Evolutionary conservation across 306 rosid species (phyloP).

Genomic region (Pyrus communis): DNA sequence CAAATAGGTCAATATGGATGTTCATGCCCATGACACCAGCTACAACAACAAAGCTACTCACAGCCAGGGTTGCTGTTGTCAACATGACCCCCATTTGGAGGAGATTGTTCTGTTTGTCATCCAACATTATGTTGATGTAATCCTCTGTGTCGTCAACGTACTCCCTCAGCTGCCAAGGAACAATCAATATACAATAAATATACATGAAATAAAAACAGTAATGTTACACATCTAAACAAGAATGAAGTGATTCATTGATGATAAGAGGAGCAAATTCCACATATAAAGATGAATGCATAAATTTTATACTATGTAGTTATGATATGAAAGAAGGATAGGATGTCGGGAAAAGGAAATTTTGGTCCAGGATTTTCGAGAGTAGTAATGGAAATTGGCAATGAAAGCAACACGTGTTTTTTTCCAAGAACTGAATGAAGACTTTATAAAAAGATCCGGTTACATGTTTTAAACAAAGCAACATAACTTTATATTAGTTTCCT

Average conservation of each 20-base stretch:
- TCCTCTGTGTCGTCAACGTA: slow-evolving; percentile 97
- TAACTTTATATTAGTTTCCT: background rate
- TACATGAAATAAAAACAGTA: background rate
- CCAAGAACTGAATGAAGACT: background rate
- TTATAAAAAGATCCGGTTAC: background rate
- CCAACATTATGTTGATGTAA: slow-evolving; percentile 97
- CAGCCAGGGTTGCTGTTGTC: slow-evolving; percentile 87
- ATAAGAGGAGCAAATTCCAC: background rate
- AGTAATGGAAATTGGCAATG: background rate
- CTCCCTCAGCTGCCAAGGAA: slow-evolving; percentile 67
- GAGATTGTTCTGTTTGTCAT: slow-evolving; percentile 96
- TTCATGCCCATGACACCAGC: slow-evolving; percentile 97
- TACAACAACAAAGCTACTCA: slow-evolving; percentile 81
- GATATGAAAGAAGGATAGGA: background rate
- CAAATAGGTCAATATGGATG: slow-evolving; percentile 61
- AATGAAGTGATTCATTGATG: background rate
- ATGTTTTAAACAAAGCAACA: background rate
- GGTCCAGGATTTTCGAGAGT: background rate
- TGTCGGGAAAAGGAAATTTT: background rate
- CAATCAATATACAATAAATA: background rate
- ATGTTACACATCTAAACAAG: background rate
- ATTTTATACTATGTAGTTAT: background rate
- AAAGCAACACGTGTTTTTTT: background rate
- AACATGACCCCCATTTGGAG: slow-evolving; percentile 99
- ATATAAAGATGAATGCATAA: background rate